phyloP scores from a whole-genome alignment of 805 yeast genomes.

The Wickerhamomyces alni region DNA sequence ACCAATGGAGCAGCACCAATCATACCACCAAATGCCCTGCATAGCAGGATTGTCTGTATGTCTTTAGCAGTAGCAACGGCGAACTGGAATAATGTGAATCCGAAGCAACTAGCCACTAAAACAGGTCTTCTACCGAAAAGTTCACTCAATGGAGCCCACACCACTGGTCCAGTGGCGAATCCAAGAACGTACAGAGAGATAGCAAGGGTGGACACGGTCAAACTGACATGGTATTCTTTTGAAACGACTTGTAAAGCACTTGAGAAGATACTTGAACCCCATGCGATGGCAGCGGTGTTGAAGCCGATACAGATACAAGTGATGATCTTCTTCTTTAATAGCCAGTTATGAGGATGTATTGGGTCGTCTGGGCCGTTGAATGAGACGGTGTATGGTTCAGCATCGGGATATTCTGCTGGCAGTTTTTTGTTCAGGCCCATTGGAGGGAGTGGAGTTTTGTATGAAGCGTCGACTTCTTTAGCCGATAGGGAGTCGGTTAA shows the following conservation, averaged over 20 bases:
- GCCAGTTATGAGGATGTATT: slow-evolving; percentile 75
- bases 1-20: slow-evolving; percentile 83
- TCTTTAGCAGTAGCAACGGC: slow-evolving; percentile 76
- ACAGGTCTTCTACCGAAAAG: slow-evolving; percentile 67
- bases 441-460: slow-evolving; percentile 35
- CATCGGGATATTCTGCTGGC: slow-evolving; percentile 46
- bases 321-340: slow-evolving; percentile 37
- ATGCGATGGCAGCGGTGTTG: slow-evolving; percentile 48
- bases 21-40: slow-evolving; percentile 77
- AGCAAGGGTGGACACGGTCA: slow-evolving; percentile 67
- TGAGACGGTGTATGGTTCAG: slow-evolving; percentile 62
- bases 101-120: slow-evolving; percentile 49
- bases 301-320: slow-evolving; percentile 41
- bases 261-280: slow-evolving; percentile 84
- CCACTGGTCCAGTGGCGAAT: slow-evolving; percentile 86
- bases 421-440: slow-evolving; percentile 63
- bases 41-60: slow-evolving; percentile 67
- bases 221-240: slow-evolving; percentile 51
- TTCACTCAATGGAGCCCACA: slow-evolving; percentile 90
- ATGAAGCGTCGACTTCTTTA: slow-evolving; percentile 24
- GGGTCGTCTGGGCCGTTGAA: slow-evolving; percentile 82
- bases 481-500: slow-evolving; percentile 31
- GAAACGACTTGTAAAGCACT: slow-evolving; percentile 47
- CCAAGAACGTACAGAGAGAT: slow-evolving; percentile 77
- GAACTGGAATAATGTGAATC: slow-evolving; percentile 55